Evolutionary conservation across 2,329 filamentous ascomycete species (phyloP), one percentile per base, ranked within the genome.

Genomic region (Pyrenophora teres): DNA sequence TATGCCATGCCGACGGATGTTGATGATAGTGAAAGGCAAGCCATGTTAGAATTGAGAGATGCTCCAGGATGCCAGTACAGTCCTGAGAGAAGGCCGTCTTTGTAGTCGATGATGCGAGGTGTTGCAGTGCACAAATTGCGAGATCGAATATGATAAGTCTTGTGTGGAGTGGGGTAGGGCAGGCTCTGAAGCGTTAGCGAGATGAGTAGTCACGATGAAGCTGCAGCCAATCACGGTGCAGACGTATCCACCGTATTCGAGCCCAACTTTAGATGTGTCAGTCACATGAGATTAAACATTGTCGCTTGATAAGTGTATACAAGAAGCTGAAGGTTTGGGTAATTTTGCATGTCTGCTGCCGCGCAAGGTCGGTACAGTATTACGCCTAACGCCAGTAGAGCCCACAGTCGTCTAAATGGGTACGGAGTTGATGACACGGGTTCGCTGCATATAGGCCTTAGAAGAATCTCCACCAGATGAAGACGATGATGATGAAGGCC

Each of bases 401-500:
- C 37, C 35, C 36, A 47, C 18, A 18, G 25, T 7, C 35, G 19
- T 6, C 37, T 12, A 16, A 15, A 33, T 39, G 38, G 39, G 32
- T 27, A 42, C 35, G 32, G 18, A 40, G 40, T 16, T 21, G 19
- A 42, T 43, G 32, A 37, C 32, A 25, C 32, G 40, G 33, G 19
- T 15, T 33, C 42, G 15, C 33, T 31, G 40, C 42, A 30, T 38
- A 15, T 30, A 32, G 25, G 16, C 43, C 32, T 50, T 50, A 97
- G 75, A 96, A 96, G 78, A 97, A 97, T 58, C 92, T 86, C 88
- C 91, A 93, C 83, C 89, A 95, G 56, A 97, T 77, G 75, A 97
- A 92, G 57, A 97, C 74, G 46, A 97, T 73, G 55, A 97, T 87
- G 57, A 97, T 85, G 51, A 96, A 80, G 2, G 83, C 91, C 51